These are phyloP conservation scores for Oryza brachyantha DNA, from an alignment of 176 grass and related monocot genomes.

Conservation along the genomic window DNA sequence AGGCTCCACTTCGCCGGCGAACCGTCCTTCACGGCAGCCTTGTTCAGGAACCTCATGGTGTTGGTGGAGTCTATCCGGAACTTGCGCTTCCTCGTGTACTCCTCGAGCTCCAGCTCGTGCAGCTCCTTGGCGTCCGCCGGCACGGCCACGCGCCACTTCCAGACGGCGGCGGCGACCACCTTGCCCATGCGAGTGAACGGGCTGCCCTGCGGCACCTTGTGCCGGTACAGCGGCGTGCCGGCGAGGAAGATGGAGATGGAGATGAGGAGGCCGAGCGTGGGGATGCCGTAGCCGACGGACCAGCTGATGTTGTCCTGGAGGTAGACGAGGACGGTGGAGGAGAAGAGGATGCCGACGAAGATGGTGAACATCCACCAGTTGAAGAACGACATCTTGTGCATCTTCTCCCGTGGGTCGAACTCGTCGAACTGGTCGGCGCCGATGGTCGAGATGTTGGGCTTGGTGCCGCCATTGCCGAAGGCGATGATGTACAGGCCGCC, in stretches of 20 bases:
- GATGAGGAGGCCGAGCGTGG: constrained; percentile 36
- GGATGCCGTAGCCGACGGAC: constrained; percentile 53
- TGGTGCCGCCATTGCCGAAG: constrained; percentile 34
- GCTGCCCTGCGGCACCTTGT: constrained; percentile 57
- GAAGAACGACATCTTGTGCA: constrained; percentile 50
- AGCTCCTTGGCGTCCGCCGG: constrained; percentile 42
- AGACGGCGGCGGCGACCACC: constrained; percentile 37
- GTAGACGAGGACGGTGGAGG: constrained; percentile 42
- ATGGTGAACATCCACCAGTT: constrained; percentile 65
- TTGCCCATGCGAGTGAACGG: constrained; percentile 44
- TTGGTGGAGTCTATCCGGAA: constrained; percentile 37
- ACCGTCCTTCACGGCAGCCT: constrained; percentile 44
- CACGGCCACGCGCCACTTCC: constrained; percentile 21
- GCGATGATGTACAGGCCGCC: constrained; percentile 38
- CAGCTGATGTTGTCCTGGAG: constrained; percentile 63
- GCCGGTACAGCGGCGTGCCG: constrained; percentile 50
- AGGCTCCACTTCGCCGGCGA: constrained; percentile 24
- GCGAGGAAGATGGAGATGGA: constrained; percentile 47
- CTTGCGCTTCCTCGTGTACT: constrained; percentile 36
- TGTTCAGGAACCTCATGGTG: constrained; percentile 52
- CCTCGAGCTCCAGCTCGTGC: constrained; percentile 47
- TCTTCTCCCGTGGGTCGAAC: constrained; percentile 33
- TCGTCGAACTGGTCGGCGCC: constrained; percentile 55
- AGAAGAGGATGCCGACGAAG: constrained; percentile 41
- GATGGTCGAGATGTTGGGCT: constrained; percentile 54